Base-by-base conservation (phyloP, 139 green algal genomes). In the Picochlorum sp. region DNA sequence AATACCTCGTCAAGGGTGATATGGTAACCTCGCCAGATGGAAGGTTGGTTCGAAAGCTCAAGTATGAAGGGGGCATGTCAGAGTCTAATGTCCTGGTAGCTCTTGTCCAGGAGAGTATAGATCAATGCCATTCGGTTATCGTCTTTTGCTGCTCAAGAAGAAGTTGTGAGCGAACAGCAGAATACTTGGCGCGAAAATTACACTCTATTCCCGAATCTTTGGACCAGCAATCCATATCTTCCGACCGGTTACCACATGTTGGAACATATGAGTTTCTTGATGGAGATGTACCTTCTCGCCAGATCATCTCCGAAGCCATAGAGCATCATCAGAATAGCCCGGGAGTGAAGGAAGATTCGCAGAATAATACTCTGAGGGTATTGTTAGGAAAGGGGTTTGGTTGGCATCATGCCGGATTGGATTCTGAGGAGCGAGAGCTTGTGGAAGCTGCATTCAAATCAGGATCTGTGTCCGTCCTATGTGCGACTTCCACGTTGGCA, bases 401-500 rank as follows among this genome's bases (percentile, higher is more conserved):
- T 8, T 97, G 81, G 56, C 89, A 96, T 68, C 77, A 94, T 71
- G 78, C 61, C 66, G 86, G 76, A 7, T 68, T 92, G 58, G 74
- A 69, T 26, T 63, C 21, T 3, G 83, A 90, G 56, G 83, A 88
- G 73, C 64, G 80, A 0, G 60, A 81, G 44, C 32, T 94, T 3
- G 83, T 98, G 57, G 93, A 98, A 76, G 8, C 13, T 1, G 87
- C 71, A 3, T 99, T 84, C 72, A 64, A 72, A 18, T 63, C 28
- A 2, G 92, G 91, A 8, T 76, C 78, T 3, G 68, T 98, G 13
- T 82, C 72, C 0, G 88, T 99, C 57, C 74, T 99, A 49, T 83
- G 71, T 56, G 89, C 89, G 21, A 99, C 94, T 4, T 94, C 88
- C 61, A 98, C 92, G 0, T 72, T 99, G 49, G 92, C 92, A 34